A percentile compares a stretch with the other conserved stretches of the same genome.
Conservation (phyloP, 331 rosid species). For the Quercus lobata region DNA sequence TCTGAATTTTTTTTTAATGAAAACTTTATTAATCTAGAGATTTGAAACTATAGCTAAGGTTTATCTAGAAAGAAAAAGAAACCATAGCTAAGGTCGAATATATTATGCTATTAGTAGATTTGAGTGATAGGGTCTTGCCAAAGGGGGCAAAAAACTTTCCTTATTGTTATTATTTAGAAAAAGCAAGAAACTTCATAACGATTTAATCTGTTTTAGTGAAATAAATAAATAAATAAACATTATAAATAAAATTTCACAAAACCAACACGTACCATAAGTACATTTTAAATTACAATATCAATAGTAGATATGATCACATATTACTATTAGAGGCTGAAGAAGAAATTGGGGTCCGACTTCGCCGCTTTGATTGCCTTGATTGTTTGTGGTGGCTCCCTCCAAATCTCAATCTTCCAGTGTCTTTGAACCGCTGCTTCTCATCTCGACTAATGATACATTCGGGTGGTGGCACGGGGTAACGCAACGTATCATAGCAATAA, state of each 20-base stretch:
- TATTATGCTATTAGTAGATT: too few relatives aligned
- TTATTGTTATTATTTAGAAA: too few relatives aligned
- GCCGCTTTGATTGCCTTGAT: constrained; percentile 39
- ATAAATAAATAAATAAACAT: background rate
- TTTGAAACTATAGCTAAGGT: too few relatives aligned
- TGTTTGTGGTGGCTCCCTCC: constrained; percentile 82
- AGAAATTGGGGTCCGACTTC: constrained; percentile 24
- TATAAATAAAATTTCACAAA: background rate
- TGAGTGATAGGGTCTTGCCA: too few relatives aligned
- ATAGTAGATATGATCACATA: constrained; percentile 16
- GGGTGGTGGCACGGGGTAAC: constrained; percentile 56
- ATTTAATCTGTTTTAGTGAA: background rate
- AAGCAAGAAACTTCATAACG: too few relatives aligned
- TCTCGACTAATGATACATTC: constrained; percentile 57
- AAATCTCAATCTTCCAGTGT: constrained; percentile 68
- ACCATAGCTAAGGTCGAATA: too few relatives aligned
- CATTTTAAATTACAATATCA: background rate
- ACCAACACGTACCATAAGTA: background rate
- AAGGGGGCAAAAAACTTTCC: too few relatives aligned
- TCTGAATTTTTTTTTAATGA: too few relatives aligned
- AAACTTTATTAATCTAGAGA: too few relatives aligned
- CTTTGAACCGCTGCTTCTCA: constrained; percentile 59
- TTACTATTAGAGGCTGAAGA: constrained; percentile 12
- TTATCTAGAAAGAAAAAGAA: too few relatives aligned
- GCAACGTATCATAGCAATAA: constrained; percentile 65